Conservation (phyloP, 2,329 filamentous ascomycete genomes). For the Aspergillus chevalieri region DNA sequence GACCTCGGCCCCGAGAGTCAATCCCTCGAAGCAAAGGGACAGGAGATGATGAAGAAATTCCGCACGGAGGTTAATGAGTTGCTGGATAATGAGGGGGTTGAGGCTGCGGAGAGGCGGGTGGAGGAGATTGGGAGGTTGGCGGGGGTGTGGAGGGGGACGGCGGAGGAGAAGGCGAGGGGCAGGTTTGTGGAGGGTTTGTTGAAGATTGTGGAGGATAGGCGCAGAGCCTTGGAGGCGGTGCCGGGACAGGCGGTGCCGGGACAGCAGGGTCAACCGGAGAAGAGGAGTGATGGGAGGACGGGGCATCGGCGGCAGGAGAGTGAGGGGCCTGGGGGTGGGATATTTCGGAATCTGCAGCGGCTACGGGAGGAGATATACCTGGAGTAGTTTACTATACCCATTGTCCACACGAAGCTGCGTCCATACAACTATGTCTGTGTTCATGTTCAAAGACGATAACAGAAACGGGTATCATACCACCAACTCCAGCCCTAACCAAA, state of each 20-base stretch:
- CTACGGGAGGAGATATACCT: constrained; percentile 50
- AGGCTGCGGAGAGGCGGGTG: constrained; percentile 64
- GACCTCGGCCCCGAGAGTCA: constrained; percentile 61
- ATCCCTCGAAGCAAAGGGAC: constrained; percentile 78
- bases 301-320: constrained; percentile 22
- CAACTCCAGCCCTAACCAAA: too few species aligned
- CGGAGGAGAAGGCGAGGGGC: constrained; percentile 78
- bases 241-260: constrained; percentile 16
- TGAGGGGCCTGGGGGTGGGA: constrained; percentile 42
- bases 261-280: constrained; percentile 9
- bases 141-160: constrained; percentile 88
- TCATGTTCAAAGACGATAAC: too few species aligned
- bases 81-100: constrained; percentile 55
- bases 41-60: constrained; percentile 63
- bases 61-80: constrained; percentile 64
- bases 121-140: constrained; percentile 70
- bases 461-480: too few species aligned
- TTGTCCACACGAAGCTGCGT: too few species aligned
- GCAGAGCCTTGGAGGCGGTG: constrained; percentile 40
- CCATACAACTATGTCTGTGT: too few species aligned
- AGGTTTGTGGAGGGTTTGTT: constrained; percentile 77
- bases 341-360: constrained; percentile 49
- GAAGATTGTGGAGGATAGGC: constrained; percentile 73
- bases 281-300: background rate
- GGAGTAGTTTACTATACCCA: constrained; percentile 28